Conservation (phyloP, 345 rosid genomes). For the Brassica incana region DNA sequence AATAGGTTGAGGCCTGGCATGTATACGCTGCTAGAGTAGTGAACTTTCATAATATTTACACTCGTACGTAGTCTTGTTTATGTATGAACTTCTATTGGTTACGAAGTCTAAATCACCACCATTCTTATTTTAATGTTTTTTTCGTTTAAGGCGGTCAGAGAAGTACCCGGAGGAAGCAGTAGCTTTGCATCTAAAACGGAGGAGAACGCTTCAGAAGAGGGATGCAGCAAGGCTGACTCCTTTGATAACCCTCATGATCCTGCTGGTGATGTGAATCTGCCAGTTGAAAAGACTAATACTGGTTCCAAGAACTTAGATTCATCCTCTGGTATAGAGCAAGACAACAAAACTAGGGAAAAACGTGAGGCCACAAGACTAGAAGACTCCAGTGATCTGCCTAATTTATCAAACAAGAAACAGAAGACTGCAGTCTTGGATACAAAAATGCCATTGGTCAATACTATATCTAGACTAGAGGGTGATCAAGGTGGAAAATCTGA, state of each 20-base stretch:
- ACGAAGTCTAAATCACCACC: slow-evolving; percentile 24
- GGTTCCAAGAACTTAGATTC: slow-evolving; percentile 41
- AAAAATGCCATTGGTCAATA: slow-evolving; percentile 1
- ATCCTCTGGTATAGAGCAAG: slow-evolving; percentile 36
- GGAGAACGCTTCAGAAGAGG: slow-evolving; percentile 44
- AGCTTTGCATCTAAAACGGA: slow-evolving; percentile 29
- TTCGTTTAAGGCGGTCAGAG: slow-evolving; percentile 52
- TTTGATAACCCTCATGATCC: slow-evolving; percentile 36
- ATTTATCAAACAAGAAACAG: slow-evolving; percentile 61
- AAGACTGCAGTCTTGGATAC: slow-evolving; percentile 44
- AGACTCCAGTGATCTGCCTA: slow-evolving; percentile 33
- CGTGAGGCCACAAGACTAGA: slow-evolving; percentile 49
- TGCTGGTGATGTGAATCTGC: slow-evolving; percentile 33
- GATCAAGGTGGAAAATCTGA: slow-evolving; percentile 26
- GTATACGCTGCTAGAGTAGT: slow-evolving; percentile 13
- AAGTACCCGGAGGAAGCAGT: slow-evolving; percentile 50
- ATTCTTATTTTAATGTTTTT: slow-evolving; percentile 44
- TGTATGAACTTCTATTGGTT: slow-evolving; percentile 12
- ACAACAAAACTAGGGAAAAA: slow-evolving; percentile 52
- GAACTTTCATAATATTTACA: slow-evolving; percentile 20
- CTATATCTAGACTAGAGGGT: slow-evolving; percentile 27
- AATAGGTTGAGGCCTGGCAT: slow-evolving; percentile 18
- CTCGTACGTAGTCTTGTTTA: slow-evolving; percentile 10
- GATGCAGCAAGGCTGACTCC: slow-evolving; percentile 35
- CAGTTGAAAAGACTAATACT: slow-evolving; percentile 42